Base-by-base conservation (phyloP, 2,329 filamentous ascomycete species). In the Penicillium thymicola region DNA sequence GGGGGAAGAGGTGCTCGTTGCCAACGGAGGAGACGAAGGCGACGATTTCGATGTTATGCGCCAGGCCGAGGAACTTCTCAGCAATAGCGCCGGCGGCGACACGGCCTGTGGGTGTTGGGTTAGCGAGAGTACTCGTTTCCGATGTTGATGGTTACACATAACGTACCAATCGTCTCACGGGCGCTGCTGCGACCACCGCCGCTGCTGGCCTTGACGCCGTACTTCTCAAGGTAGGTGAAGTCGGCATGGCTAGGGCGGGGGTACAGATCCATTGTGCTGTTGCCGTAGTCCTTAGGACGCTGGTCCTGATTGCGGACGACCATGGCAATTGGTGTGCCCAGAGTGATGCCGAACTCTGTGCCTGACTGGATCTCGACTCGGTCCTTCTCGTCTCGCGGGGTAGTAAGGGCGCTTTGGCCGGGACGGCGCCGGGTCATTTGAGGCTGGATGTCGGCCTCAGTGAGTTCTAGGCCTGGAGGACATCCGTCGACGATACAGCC, bases 151-250 rank as follows among this genome's bases (percentile, higher is more conserved):
- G 14, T 25, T 34, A 46, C 44, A 34, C 30, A 46, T 46, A 25
- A 34, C 30, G 9, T 71, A 84, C 89, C 91, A 71, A 97, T 96
- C 11, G 93, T 97, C 82, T 97, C 93, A 63, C 93, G 82, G n/a
- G 94, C 94, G 72, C 88, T 92, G 72, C 89, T 92, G 60, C 94
- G 84, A 52, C 94, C 93, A 66, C 94, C 93, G 57, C 94, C 93
- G 59, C 87, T 92, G 72, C 86, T 90, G 37, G 94, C 92, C 80
- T 95, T 95, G 66, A 95, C 87, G 55, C 93, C 93, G 75, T 99
- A 99, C 79, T 97, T 97, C 75, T 96, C 90, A 59, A 96, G 82
- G 78, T 97, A 97, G 59, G 94, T 97, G 85, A 89, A 97, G 77
- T 97, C 93, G 58, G 94, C 93, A 77, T 97, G 94, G 72, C 87